Evolutionary conservation across 768 basidiomycete genomes (phyloP), one percentile per base, ranked within the genome.

Genomic region (Phaffia australis): DNA sequence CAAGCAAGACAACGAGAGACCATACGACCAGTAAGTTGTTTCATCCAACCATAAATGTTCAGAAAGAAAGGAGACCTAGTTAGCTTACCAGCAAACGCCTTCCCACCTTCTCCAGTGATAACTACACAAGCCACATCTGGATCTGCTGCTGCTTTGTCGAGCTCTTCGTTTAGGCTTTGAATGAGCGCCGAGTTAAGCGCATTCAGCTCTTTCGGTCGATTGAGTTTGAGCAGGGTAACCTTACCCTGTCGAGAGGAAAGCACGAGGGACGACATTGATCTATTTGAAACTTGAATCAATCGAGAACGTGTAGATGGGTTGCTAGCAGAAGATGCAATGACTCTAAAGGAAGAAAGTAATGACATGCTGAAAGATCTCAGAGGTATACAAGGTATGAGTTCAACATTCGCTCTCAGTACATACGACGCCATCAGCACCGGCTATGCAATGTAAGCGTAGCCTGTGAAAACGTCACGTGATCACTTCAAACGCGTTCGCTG

Each of bases 171-270:
- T 55, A 98, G 81, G 75, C 92, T 89, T 18, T 77, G 77, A 75
- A 97, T 87, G 66, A 97, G 81, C 7, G 87, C 84, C 27, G 84
- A 82, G 72, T 81, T 86, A 67, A 99, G 80, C 3, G 95, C 93
- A 74, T 95, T 97, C 66, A 93, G 79, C 21, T 87, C 87, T 71
- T 90, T 90, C 29, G 91, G 91, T 54, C 91, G 82, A 78, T 94
- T 91, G 72, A 94, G 81, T 18, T 87, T 88, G 73, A 94, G 83
- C 72, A 93, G 83, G 47, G 70, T 63, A 49, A 75, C 74, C 32
- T 70, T 70, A 63, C 73, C 74, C 2, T 62, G 64, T 23, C 42
- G 62, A 1, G 67, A 46, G 4, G 67, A 64, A 48, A 69, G 67
- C 15, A 69, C 60, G 27, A 69, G 57, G 60, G 60, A 42, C 11